A percentile compares a stretch with the other conserved stretches of the same genome.
phyloP scores from a whole-genome alignment of 495 filamentous ascomycete species.

The Chaetomidium leptoderma region DNA sequence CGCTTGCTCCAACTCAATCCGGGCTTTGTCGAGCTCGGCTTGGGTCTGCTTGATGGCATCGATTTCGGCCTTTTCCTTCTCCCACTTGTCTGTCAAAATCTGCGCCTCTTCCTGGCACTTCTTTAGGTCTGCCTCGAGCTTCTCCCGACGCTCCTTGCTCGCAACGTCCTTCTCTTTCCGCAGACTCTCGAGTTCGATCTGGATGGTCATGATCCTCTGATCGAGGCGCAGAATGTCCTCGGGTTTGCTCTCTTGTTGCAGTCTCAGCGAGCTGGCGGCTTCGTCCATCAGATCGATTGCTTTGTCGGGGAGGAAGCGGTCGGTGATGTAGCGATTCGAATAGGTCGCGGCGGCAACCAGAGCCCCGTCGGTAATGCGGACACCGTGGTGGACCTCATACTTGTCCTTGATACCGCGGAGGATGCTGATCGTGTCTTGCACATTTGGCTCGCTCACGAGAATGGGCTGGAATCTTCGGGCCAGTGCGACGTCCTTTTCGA shows the following conservation, averaged over 20 bases:
- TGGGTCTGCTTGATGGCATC: conserved; percentile 81
- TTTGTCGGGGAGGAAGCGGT: conserved; percentile 93
- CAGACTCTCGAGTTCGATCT: conserved; percentile 94
- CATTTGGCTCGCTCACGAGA: conserved; percentile 78
- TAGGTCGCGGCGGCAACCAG: conserved; percentile 88
- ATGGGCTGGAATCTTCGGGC: conserved; percentile 94
- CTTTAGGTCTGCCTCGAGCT: conserved; percentile 70
- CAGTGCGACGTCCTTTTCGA: conserved; percentile 94
- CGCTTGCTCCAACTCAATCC: conserved; percentile 79
- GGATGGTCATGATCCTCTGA: conserved; percentile 91
- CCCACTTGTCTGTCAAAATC: conserved; percentile 73
- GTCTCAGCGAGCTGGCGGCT: conserved; percentile 79
- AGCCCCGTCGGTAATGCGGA: conserved; percentile 88
- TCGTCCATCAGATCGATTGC: conserved; percentile 97
- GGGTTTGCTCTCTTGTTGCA: conserved; percentile 96
- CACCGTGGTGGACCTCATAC: conserved; percentile 94
- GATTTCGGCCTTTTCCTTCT: conserved; percentile 81
- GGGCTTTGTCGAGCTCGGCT: conserved; percentile 75
- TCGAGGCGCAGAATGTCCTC: conserved; percentile 88
- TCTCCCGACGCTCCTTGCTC: conserved; percentile 82
- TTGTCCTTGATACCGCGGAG: conserved; percentile 93
- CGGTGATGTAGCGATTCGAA: conserved; percentile 93
- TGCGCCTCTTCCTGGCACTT: conserved; percentile 64
- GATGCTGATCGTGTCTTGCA: conserved; percentile 92
- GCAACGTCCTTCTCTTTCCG: conserved; percentile 89